phyloP scores from a whole-genome alignment of 2,329 filamentous ascomycete species.

The Aciculosporium take region DNA sequence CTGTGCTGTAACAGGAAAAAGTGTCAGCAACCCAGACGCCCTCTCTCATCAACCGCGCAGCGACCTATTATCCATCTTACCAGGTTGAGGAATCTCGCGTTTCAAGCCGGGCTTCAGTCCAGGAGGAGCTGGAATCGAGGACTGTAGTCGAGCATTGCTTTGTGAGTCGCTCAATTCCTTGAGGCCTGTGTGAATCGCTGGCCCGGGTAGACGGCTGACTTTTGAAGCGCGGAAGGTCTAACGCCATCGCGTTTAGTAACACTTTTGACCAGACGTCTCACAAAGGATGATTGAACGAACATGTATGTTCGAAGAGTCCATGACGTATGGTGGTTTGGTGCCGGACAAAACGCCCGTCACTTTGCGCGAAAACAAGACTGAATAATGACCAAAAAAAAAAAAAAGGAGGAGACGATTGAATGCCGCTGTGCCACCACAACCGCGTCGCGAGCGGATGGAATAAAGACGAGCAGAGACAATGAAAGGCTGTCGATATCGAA shows the following conservation, averaged over 20 bases:
- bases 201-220: slow-evolving; percentile 19
- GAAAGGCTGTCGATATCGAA: neutral
- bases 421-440: too few species aligned
- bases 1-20: slow-evolving; percentile 23
- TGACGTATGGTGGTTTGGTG: slow-evolving; percentile 13
- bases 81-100: slow-evolving; percentile 32
- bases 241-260: neutral
- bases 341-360: slow-evolving; percentile 7
- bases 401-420: neutral
- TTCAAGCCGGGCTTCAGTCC: slow-evolving; percentile 29
- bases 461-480: too few species aligned
- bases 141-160: slow-evolving; percentile 37
- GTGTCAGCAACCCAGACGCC: slow-evolving; percentile 8
- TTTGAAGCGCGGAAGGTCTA: slow-evolving; percentile 18
- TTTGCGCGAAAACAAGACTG: neutral
- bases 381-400: neutral
- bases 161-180: slow-evolving; percentile 47
- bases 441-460: too few species aligned
- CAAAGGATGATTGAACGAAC: slow-evolving; percentile 9
- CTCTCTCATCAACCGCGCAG: neutral
- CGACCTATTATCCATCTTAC: slow-evolving; percentile 13
- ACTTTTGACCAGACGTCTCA: neutral
- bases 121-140: slow-evolving; percentile 26
- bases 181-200: slow-evolving; percentile 20
- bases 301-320: slow-evolving; percentile 19